These are phyloP conservation scores for Sodiomyces alkalinus DNA, from an alignment of 2,329 filamentous ascomycete genomes.

Conservation along the genomic window DNA sequence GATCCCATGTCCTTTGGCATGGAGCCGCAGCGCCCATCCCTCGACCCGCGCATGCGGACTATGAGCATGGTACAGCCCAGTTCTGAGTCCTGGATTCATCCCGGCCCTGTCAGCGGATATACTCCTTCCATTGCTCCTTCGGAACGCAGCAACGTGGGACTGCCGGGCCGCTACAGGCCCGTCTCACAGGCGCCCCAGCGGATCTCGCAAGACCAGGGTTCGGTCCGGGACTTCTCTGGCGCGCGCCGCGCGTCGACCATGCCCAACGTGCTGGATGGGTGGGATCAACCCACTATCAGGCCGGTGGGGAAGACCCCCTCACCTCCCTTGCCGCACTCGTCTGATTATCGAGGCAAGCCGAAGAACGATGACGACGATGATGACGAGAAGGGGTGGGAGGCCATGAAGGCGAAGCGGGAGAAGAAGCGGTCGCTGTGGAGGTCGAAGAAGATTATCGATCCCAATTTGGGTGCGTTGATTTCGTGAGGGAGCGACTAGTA, in stretches of 20 bases:
- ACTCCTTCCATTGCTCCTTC: conserved; percentile 87
- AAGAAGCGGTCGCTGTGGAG: conserved; percentile 54
- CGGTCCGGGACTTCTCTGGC: conserved; percentile 3
- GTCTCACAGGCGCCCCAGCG: conserved; percentile 49
- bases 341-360: no score
- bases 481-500: conserved; percentile 10
- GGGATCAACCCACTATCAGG: conserved; percentile 19
- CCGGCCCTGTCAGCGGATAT: conserved; percentile 40
- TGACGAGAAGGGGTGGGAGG: conserved; percentile 54
- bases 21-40: conserved; percentile 22
- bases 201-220: not conserved
- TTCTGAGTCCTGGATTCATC: conserved; percentile 41
- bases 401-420: conserved; percentile 54
- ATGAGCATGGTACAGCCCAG: conserved; percentile 75
- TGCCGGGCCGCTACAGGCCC: conserved; percentile 80
- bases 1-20: conserved; percentile 20
- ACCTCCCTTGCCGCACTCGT: conserved; percentile 22
- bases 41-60: conserved; percentile 41
- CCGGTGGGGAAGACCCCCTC: conserved; percentile 19
- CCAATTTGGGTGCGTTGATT: conserved; percentile 33
- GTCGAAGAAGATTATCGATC: conserved; percentile 39
- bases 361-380: conserved; percentile 32
- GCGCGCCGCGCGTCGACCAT: conserved; percentile 20
- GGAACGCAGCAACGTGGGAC: conserved; percentile 84
- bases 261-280: conserved; percentile 20